A percentile compares a stretch with the other conserved stretches of the same genome.
Conservation (phyloP, 2,329 filamentous ascomycete species). For the Botryotinia narcissicola region DNA sequence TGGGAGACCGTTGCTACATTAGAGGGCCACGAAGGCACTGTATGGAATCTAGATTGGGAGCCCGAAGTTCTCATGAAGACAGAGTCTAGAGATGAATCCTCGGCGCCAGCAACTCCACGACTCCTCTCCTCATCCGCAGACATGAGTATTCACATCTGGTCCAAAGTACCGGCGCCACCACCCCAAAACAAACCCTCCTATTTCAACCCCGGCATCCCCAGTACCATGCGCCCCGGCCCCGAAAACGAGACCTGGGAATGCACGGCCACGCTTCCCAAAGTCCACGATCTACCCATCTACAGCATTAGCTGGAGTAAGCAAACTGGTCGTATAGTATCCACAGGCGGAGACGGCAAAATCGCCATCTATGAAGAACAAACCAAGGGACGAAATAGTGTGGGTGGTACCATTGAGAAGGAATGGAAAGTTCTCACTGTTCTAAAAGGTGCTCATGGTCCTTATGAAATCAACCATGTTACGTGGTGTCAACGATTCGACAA, state of each 20-base stretch:
- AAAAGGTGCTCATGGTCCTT: constrained; percentile 80
- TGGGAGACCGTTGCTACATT: constrained; percentile 88
- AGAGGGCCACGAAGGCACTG: constrained; percentile 77
- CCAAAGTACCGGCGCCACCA: constrained; percentile 44
- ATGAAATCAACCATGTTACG: constrained; percentile 87
- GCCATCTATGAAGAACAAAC: constrained; percentile 69
- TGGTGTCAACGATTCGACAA: constrained; percentile 81
- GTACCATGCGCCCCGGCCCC: constrained; percentile 72
- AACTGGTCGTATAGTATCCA: constrained; percentile 78
- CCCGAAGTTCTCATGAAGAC: constrained; percentile 36
- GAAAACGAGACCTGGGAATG: constrained; percentile 82
- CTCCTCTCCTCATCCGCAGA: constrained; percentile 87
- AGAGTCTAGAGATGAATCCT: constrained; percentile 38
- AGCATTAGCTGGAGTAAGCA: constrained; percentile 77
- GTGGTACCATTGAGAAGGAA: constrained; percentile 44
- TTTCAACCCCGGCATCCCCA: constrained; percentile 65
- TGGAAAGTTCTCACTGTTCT: constrained; percentile 73
- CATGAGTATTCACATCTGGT: constrained; percentile 75
- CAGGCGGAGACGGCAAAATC: constrained; percentile 81
- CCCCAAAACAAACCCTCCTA: constrained; percentile 36
- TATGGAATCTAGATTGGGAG: constrained; percentile 84
- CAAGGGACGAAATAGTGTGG: constrained; percentile 33
- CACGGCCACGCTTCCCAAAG: constrained; percentile 69
- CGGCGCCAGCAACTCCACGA: constrained; percentile 50
- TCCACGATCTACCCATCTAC: constrained; percentile 81